Base-by-base conservation (phyloP, 2,329 filamentous ascomycete species). In the Fusarium veterinarium region DNA sequence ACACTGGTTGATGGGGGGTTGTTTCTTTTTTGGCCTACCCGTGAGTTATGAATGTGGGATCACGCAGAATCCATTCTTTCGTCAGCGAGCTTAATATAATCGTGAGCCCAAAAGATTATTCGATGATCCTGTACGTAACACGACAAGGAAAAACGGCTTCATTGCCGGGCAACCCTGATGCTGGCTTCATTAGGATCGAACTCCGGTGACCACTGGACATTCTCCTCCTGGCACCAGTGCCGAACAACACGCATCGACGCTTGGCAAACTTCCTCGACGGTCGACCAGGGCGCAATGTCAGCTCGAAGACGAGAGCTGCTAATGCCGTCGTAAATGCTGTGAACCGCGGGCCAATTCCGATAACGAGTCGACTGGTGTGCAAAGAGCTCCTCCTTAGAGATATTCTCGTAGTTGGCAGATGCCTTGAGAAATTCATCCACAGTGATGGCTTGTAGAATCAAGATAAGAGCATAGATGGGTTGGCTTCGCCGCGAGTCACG, bases 181-280 rank as follows among this genome's bases (percentile, higher is more conserved):
- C 46, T 63, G 52, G 59, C 70, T 19, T 80, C 78, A 45, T 67
- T 75, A 17, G 79, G 67, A 20, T 72, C 73, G 31, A 84, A 76
- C 72, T 83, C 80, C 3, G 84, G 81, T n/a, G 76, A 75, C 86
- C 86, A 88, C 23, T 81, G 78, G n/a, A 87, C 81, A 9, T 78
- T 77, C 65, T 87, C 84, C 6, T 83, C 81, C 13, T 81, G 79
- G 48, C 83, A 84, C 84, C 85, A 88, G 30, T 80, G 77, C 6
- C 79, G 80, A 70, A 88, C 77, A 8, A 86, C 76, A 11, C 77
- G 78, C 61, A 88, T 72, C 17, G 81, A 80, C 9, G 78, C 76
- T 12, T 78, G 75, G 17, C 83, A 83, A 11, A 83, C 80, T 19
- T 87, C 85, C 62, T 87, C 84, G 14, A 86, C 78, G 6, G 79